Evolutionary conservation across 2,329 filamentous ascomycete genomes (phyloP), one percentile per base, ranked within the genome.

Genomic region (Aspergillus unguis): DNA sequence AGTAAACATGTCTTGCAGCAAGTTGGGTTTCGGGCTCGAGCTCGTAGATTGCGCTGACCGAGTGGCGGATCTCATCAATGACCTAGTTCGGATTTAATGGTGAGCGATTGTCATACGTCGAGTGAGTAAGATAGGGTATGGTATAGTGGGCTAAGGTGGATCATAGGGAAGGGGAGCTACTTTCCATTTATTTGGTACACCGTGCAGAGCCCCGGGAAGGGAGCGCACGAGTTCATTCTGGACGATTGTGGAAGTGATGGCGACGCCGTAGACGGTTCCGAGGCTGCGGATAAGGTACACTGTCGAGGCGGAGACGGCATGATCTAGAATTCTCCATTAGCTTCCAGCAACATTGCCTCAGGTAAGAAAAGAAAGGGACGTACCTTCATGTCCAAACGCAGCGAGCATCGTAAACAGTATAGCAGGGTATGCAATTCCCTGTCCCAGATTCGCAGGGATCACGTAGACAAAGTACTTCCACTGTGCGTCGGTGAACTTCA

Each of bases 201-300:
- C 78, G 62, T 71, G 75, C 66, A 86, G 70, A 58, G 77, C 81
- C 55, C 72, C 68, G 4, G 79, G 78, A 27, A 86, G 73, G 55
- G 76, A 74, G 59, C 76, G 69, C 59, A 75, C 81, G 58, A 86
- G 74, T 50, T 79, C 81, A 52, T 82, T 86, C 67, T 86, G 84
- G 32, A 85, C 75, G 41, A 86, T 82, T 5, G 83, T 78, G 6
- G 83, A 84, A 0, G 82, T 82, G 33, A 83, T 72, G 0, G 84
- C 83, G 1, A 86, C 84, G 7, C 84, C 83, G 78, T 82, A 86
- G 11, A 86, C 83, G 0, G 78, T 81, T 2, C 83, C 84, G 3
- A 86, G 69, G 0, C 82, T 85, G 27, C 84, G 79, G 40, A 86
- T 78, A 23, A 86, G 75, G 63, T 86, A 86, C 5, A 85, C 80